Evolutionary conservation across 495 filamentous ascomycete species (phyloP).

Genomic region (Cryomyces antarcticus): DNA sequence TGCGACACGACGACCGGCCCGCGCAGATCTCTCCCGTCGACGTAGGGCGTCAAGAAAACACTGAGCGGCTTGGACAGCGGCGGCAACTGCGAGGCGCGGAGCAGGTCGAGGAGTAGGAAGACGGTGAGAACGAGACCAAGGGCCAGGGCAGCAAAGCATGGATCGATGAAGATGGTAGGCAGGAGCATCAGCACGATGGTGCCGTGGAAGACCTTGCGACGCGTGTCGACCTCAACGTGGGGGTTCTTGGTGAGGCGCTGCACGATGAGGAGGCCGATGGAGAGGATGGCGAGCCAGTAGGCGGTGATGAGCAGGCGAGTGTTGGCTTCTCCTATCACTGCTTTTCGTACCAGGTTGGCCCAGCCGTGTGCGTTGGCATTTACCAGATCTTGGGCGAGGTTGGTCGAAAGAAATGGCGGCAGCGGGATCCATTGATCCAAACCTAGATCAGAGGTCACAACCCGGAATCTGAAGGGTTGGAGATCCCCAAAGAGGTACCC

Average conservation of each 20-base stretch:
- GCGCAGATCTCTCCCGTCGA: conserved; percentile 80
- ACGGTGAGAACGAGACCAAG: conserved; percentile 52
- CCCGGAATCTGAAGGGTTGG: conserved; percentile 28
- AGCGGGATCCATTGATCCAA: conserved; percentile 60
- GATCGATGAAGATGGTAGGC: conserved; percentile 68
- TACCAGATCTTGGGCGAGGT: conserved; percentile 12
- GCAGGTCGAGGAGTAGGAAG: conserved; percentile 73
- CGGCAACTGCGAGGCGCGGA: conserved; percentile 77
- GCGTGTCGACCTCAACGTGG: conserved; percentile 66
- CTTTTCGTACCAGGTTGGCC: neutral
- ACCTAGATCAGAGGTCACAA: conserved; percentile 31
- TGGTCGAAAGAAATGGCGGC: conserved; percentile 16
- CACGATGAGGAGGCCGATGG: conserved; percentile 50
- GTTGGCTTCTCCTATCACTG: conserved; percentile 48
- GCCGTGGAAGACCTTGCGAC: conserved; percentile 96
- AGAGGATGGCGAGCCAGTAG: conserved; percentile 52
- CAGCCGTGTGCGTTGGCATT: neutral
- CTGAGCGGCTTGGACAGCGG: conserved; percentile 69
- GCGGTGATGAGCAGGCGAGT: conserved; percentile 55
- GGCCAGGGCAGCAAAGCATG: conserved; percentile 58
- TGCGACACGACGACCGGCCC: conserved; percentile 90
- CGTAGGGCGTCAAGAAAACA: conserved; percentile 73
- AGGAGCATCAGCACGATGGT: conserved; percentile 95
- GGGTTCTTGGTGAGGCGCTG: conserved; percentile 41
- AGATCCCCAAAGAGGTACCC: conserved; percentile 78